phyloP scores from a whole-genome alignment of 805 yeast genomes.

The Pichia cephalocereana region DNA sequence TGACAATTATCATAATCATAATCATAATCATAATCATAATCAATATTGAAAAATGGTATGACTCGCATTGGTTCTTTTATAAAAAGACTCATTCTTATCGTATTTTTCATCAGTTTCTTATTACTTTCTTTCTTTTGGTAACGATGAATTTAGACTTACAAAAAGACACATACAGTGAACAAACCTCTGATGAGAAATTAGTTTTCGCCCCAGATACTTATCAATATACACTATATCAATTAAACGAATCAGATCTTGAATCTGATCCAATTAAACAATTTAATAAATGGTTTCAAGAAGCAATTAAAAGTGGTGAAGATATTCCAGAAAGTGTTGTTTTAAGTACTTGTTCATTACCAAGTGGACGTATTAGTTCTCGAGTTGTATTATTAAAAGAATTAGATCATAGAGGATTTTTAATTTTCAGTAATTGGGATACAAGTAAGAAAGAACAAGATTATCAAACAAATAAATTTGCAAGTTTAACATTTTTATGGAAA shows the following conservation, averaged over 20 bases:
- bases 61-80: no score
- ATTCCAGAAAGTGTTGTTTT: slow-evolving; percentile 80
- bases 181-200: slow-evolving; percentile 16
- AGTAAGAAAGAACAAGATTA: slow-evolving; percentile 76
- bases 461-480: slow-evolving; percentile 64
- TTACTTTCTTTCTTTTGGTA: no score
- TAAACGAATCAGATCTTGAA: slow-evolving; percentile 45
- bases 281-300: slow-evolving; percentile 77
- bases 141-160: slow-evolving; percentile 18
- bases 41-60: no score
- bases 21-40: no score
- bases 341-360: slow-evolving; percentile 82
- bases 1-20: no score
- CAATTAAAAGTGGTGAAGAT: slow-evolving; percentile 41
- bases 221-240: slow-evolving; percentile 65
- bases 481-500: slow-evolving; percentile 89
- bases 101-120: no score
- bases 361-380: slow-evolving; percentile 84
- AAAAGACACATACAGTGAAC: slow-evolving; percentile 2
- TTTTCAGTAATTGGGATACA: slow-evolving; percentile 87
- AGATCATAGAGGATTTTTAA: slow-evolving; percentile 73
- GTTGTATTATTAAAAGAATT: slow-evolving; percentile 83
- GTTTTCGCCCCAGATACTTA: slow-evolving; percentile 76
- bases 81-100: no score
- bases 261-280: slow-evolving; percentile 69